phyloP scores from a whole-genome alignment of 2,329 filamentous ascomycete species.

The Ophiostoma sp. region DNA sequence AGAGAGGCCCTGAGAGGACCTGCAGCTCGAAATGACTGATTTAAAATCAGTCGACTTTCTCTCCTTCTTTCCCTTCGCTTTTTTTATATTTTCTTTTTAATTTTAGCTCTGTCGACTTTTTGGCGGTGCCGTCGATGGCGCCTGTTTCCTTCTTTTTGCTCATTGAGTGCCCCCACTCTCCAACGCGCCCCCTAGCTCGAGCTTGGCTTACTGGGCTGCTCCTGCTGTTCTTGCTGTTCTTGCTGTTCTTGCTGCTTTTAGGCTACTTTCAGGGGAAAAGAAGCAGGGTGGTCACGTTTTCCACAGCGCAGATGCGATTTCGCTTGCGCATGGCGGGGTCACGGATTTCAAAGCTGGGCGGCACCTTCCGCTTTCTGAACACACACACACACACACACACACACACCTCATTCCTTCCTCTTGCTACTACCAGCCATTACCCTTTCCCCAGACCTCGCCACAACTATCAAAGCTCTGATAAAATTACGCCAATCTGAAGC shows the following conservation, averaged over 20 bases:
- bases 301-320: neutral
- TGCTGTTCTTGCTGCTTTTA: neutral
- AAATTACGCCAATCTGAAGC: neutral
- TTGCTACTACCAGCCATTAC: neutral
- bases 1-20: neutral
- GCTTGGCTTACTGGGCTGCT: slow-evolving; percentile 6
- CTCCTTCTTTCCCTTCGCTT: neutral
- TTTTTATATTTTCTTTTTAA: neutral
- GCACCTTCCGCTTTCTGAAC: slow-evolving; percentile 4
- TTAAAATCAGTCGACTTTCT: slow-evolving; percentile 15
- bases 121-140: slow-evolving; percentile 3
- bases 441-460: neutral
- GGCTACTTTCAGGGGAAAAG: neutral
- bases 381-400: neutral
- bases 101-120: slow-evolving; percentile 4
- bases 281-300: neutral
- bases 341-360: neutral
- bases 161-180: neutral
- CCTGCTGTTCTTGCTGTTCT: neutral
- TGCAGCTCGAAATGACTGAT: neutral
- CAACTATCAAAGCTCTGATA: neutral
- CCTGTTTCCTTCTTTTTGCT: neutral
- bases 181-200: neutral
- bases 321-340: slow-evolving; percentile 12
- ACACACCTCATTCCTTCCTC: neutral